Base-by-base conservation (phyloP, 2,329 filamentous ascomycete species). In the Fusarium sacchari region DNA sequence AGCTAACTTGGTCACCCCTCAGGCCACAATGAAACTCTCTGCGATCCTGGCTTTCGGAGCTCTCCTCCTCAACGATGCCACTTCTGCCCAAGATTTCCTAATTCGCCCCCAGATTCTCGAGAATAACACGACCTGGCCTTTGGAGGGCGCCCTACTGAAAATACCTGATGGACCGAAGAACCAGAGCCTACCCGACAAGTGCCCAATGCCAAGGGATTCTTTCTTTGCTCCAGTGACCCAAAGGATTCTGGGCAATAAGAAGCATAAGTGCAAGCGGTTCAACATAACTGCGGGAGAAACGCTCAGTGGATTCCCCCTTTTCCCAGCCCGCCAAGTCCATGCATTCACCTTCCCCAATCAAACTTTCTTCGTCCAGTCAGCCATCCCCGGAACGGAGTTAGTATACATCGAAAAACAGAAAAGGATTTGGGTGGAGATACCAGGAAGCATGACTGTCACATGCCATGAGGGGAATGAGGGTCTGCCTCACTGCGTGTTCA, bases 41-140 rank as follows among this genome's bases (percentile, higher is more conserved):
- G 18, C 34, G 8, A 43, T 49, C 10, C 20, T 60, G 1, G 53
- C 65, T 2, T 26, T 66, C 7, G 61, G 32, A 24, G 62, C 50
- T 15, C 20, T 67, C 5, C 61, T 49, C 26, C 30, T 68, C 18
- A 10, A 36, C 10, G 20, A 36, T 10, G 17, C 47, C 6, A 34
- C 53, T 10, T 18, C 37, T 15, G 47, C 49, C 18, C 30, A 66
- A 15, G 36, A 7, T 11, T 26, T 26, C n/a, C n/a, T 11, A 22
- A 36, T 36, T 7, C 49, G 49, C 4, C 49, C 49, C 18, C 18
- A 52, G 2, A 14, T 52, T 15, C 58, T 66, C 20, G 61, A 67
- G 11, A 68, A 68, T 20, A 42, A 60, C 18, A 66, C 65, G 5
- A 63, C 53, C 2, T 66, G 65, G 65, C 28, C 30, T 3, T 42